Percentiles rank a stretch among this genome's conserved stretches.
Evolutionary conservation across 768 basidiomycete species (phyloP).

Genomic region (Vararia minispora): DNA sequence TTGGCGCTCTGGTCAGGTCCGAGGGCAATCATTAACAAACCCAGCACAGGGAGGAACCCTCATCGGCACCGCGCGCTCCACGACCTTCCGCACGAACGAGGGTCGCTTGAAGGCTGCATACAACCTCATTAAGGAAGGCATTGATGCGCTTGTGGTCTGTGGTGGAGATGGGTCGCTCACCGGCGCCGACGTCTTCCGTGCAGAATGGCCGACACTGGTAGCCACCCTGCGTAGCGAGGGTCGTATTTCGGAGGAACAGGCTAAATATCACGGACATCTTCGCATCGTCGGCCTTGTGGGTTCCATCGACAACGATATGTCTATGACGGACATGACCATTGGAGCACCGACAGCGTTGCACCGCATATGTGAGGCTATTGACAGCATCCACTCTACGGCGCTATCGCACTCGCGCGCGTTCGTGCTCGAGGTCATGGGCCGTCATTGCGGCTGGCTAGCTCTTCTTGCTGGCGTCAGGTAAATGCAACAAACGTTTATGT

Average conservation of each 20-base stretch:
- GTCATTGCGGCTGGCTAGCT: slow-evolving; percentile 98
- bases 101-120: slow-evolving; percentile 82
- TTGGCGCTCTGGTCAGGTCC: neutral
- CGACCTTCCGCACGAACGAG: slow-evolving; percentile 73
- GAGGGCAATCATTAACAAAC: neutral
- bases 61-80: slow-evolving; percentile 87
- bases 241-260: slow-evolving; percentile 69
- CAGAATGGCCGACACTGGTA: slow-evolving; percentile 90
- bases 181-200: slow-evolving; percentile 87
- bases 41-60: slow-evolving; percentile 74
- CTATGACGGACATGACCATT: slow-evolving; percentile 93
- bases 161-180: slow-evolving; percentile 97
- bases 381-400: slow-evolving; percentile 96
- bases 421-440: slow-evolving; percentile 98
- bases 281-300: slow-evolving; percentile 98
- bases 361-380: slow-evolving; percentile 95
- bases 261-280: slow-evolving; percentile 65
- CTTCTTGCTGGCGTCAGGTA: slow-evolving; percentile 86
- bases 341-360: slow-evolving; percentile 93
- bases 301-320: slow-evolving; percentile 99
- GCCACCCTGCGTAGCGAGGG: slow-evolving; percentile 54
- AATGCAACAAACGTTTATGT: slow-evolving; percentile 15
- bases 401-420: slow-evolving; percentile 94
- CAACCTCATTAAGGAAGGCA: slow-evolving; percentile 93
- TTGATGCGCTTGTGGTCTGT: slow-evolving; percentile 93